Conservation (phyloP, 1,284 basidiomycete species). For the Ceraceosorus bombacis region DNA sequence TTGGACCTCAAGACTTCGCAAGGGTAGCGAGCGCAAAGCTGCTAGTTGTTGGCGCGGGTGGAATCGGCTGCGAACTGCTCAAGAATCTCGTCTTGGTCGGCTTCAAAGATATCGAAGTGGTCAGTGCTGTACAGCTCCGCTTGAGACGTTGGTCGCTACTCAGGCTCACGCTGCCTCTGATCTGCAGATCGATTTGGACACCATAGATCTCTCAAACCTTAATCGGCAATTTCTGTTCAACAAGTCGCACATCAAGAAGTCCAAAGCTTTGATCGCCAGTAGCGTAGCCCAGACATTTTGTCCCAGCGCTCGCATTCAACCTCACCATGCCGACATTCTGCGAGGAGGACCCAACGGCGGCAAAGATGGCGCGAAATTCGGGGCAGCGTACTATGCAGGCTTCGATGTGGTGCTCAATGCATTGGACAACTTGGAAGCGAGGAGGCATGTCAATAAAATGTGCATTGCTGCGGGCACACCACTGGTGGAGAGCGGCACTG, state of each 20-base stretch:
- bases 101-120: conserved; percentile 76
- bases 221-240: conserved; percentile 96
- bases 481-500: conserved; percentile 90
- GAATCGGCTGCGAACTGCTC: conserved; percentile 93
- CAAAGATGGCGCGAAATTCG: conserved; percentile 68
- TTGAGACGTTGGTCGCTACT: background rate
- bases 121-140: conserved; percentile 19
- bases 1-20: conserved; percentile 3
- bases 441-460: conserved; percentile 70
- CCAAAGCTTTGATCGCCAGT: conserved; percentile 87
- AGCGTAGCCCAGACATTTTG: conserved; percentile 85
- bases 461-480: conserved; percentile 85
- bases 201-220: conserved; percentile 95
- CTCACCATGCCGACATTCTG: conserved; percentile 92
- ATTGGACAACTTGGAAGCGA: conserved; percentile 66
- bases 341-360: background rate
- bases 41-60: conserved; percentile 88
- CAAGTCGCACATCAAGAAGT: conserved; percentile 94
- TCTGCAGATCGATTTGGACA: conserved; percentile 76
- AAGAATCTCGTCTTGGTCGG: conserved; percentile 93
- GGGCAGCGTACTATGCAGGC: conserved; percentile 75
- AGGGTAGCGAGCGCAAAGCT: conserved; percentile 47
- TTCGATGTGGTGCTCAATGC: conserved; percentile 95
- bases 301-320: conserved; percentile 75
- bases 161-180: background rate